These are phyloP conservation scores for Artomyces pyxidatus DNA, from an alignment of 768 basidiomycete genomes.

Conservation along the genomic window DNA sequence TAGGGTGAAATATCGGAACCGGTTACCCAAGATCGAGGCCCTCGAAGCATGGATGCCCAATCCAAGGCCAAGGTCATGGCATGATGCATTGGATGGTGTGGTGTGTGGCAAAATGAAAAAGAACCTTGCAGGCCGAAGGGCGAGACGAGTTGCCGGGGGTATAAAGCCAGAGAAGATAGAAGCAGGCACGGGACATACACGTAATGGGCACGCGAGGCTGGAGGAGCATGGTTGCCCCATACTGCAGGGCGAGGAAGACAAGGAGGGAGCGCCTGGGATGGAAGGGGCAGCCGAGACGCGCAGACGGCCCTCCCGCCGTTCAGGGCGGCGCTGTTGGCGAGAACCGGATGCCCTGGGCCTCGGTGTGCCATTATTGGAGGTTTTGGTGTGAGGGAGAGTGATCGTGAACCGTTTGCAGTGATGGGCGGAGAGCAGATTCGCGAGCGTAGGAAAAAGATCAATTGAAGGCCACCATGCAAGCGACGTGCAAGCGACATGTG, in stretches of 20 bases:
- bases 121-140: conserved; percentile 9
- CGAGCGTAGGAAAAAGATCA: not conserved
- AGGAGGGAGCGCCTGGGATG: too few relatives aligned
- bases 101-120: conserved; percentile 7
- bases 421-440: not conserved
- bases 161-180: conserved; percentile 3
- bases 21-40: conserved; percentile 14
- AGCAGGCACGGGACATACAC: conserved; percentile 7
- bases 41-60: conserved; percentile 13
- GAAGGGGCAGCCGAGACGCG: not conserved
- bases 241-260: not conserved
- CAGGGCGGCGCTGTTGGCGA: not conserved
- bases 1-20: conserved; percentile 14
- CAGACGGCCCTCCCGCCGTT: too few relatives aligned
- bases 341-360: not conserved
- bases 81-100: not conserved
- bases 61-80: conserved; percentile 7
- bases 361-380: not conserved
- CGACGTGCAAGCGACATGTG: too few relatives aligned
- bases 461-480: too few relatives aligned
- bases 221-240: not conserved
- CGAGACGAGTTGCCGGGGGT: conserved; percentile 8
- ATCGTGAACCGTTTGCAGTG: not conserved
- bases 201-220: not conserved
- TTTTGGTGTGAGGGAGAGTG: not conserved